Evolutionary conservation across 2,329 filamentous ascomycete genomes (phyloP).

Genomic region (Aspergillus alliaceus): DNA sequence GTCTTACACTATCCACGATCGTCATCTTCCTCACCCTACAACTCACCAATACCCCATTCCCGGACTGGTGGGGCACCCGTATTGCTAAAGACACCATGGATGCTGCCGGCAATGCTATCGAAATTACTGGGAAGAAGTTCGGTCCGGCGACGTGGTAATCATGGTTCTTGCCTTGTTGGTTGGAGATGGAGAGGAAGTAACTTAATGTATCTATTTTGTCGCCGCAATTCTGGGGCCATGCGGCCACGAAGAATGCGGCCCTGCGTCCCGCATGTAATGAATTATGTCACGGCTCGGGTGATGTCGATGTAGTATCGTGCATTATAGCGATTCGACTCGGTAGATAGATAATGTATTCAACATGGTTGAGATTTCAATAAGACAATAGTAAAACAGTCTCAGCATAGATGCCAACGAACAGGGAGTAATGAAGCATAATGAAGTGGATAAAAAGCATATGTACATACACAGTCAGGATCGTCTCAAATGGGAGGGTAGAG

Average conservation of each 20-base stretch:
- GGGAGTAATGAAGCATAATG: no score
- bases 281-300: neutral
- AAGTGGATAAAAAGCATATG: no score
- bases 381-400: no score
- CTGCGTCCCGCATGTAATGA: neutral
- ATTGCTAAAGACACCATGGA: slow-evolving; percentile 64
- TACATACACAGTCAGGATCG: no score
- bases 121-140: slow-evolving; percentile 60
- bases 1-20: slow-evolving; percentile 65
- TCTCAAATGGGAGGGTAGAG: no score
- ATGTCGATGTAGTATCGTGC: neutral
- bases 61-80: slow-evolving; percentile 69
- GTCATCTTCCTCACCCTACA: slow-evolving; percentile 70
- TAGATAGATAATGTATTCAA: no score
- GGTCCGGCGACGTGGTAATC: slow-evolving; percentile 50
- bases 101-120: slow-evolving; percentile 59
- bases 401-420: no score
- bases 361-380: no score
- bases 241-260: neutral
- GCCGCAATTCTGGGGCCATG: neutral
- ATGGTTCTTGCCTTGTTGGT: neutral
- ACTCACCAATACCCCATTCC: slow-evolving; percentile 56
- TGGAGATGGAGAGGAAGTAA: neutral
- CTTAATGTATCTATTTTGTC: neutral
- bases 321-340: no score